Percentiles rank a stretch among this genome's conserved stretches.
These are phyloP conservation scores for Aspergillus sp. DNA, from an alignment of 2,329 filamentous ascomycete species.

Conservation along the genomic window DNA sequence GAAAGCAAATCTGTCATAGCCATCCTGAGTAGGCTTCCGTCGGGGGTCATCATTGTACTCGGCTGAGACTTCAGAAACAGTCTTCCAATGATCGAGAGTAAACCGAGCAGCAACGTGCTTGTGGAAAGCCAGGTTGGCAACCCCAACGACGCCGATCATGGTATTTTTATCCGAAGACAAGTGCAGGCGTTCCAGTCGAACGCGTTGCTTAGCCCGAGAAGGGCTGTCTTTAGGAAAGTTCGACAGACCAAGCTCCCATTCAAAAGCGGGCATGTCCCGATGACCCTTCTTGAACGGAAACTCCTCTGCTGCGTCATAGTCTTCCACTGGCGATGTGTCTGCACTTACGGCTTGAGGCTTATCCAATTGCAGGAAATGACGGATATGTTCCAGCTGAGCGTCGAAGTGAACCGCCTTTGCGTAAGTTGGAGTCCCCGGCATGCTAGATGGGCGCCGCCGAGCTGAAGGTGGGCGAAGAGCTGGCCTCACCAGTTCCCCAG, in stretches of 20 bases:
- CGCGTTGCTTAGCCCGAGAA: slow-evolving; percentile 61
- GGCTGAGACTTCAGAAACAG: slow-evolving; percentile 88
- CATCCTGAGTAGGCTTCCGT: slow-evolving; percentile 62
- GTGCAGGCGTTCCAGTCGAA: slow-evolving; percentile 84
- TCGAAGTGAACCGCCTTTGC: slow-evolving; percentile 99
- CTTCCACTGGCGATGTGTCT: slow-evolving; percentile 85
- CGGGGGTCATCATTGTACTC: slow-evolving; percentile 81
- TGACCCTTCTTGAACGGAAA: slow-evolving; percentile 75
- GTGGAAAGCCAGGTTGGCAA: slow-evolving; percentile 85
- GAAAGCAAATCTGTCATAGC: slow-evolving; percentile 89
- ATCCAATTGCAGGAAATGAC: slow-evolving; percentile 93
- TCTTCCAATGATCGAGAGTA: slow-evolving; percentile 98
- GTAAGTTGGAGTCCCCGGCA: slow-evolving; percentile 95
- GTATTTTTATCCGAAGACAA: slow-evolving; percentile 85
- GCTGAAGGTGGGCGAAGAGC: slow-evolving; percentile 75
- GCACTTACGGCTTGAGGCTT: slow-evolving; percentile 94
- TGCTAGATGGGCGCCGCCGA: slow-evolving; percentile 84
- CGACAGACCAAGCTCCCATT: slow-evolving; percentile 83
- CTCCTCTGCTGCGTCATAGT: slow-evolving; percentile 81
- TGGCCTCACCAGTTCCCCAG: slow-evolving; percentile 90
- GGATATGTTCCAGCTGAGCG: slow-evolving; percentile 90
- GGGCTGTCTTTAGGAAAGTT: slow-evolving; percentile 76
- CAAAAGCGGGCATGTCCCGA: slow-evolving; percentile 58
- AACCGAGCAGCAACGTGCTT: slow-evolving; percentile 91
- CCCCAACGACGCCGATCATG: slow-evolving; percentile 78